A percentile compares a stretch with the other conserved stretches of the same genome.
phyloP scores from a whole-genome alignment of 2,329 filamentous ascomycete genomes.

The Penicillium nordicum region DNA sequence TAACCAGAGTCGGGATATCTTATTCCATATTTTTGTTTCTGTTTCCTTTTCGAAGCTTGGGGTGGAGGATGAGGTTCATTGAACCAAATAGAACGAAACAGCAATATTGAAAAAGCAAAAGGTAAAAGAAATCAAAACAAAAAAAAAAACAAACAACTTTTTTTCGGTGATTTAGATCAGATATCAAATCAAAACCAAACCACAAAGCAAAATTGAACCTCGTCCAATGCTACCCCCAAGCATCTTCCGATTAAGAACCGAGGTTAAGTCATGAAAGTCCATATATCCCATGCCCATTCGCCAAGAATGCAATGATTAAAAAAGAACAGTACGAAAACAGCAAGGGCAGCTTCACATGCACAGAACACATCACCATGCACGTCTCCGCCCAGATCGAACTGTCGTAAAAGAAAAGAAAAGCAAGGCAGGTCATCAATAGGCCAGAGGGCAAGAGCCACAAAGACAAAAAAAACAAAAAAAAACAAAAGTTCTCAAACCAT shows the following conservation, averaged over 20 bases:
- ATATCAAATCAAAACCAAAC: conserved; percentile 4
- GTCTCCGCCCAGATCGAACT: conserved; percentile 19
- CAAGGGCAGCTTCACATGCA: conserved; percentile 19
- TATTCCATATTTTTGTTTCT: conserved; percentile 5
- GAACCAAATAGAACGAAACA: conserved; percentile 5
- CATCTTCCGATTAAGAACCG: conserved; percentile 19
- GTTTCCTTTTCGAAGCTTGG: not conserved
- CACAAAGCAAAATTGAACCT: conserved; percentile 1
- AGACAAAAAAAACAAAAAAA: too few relatives aligned
- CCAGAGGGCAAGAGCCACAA: not conserved
- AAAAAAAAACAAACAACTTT: conserved; percentile 12
- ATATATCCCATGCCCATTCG: conserved; percentile 29
- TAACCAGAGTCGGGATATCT: conserved; percentile 9
- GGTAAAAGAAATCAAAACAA: not conserved
- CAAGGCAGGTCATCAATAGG: conserved; percentile 5
- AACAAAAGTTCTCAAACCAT: conserved; percentile 54
- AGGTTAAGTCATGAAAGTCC: conserved; percentile 18
- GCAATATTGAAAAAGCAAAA: not conserved
- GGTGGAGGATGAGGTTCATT: not conserved
- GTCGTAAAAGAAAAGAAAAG: conserved; percentile 11
- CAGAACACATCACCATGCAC: conserved; percentile 27
- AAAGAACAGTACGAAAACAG: conserved; percentile 11
- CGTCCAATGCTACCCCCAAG: conserved; percentile 9
- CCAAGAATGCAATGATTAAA: conserved; percentile 30
- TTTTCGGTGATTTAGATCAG: conserved; percentile 11